A percentile compares a stretch with the other conserved stretches of the same genome.
Evolutionary conservation across 2,329 filamentous ascomycete genomes (phyloP).

Genomic region (Alternaria tenuissima): DNA sequence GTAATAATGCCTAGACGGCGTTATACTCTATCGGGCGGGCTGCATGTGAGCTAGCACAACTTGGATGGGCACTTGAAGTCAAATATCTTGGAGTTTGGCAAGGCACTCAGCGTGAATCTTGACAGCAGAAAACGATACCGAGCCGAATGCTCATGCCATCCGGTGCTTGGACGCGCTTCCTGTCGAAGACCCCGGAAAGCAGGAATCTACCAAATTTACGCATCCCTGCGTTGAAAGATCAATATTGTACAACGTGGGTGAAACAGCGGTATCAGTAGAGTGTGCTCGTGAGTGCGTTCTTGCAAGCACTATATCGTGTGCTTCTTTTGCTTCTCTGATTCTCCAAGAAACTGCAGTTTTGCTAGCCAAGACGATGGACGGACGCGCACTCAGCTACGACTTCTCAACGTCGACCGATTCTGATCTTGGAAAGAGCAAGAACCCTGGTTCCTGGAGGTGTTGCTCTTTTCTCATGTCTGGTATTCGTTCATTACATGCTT

Average conservation of each 20-base stretch:
- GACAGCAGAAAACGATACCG: background rate
- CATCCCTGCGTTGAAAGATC: background rate
- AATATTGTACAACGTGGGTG: background rate
- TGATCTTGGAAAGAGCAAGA: background rate
- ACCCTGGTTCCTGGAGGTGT: background rate
- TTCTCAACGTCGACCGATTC: background rate
- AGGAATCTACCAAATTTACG: background rate
- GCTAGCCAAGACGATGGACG: background rate
- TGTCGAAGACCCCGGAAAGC: background rate
- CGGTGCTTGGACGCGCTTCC: background rate
- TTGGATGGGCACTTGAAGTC: background rate
- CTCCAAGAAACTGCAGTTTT: background rate
- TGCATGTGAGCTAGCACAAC: background rate
- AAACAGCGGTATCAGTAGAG: background rate
- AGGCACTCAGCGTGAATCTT: background rate
- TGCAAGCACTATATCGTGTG: background rate
- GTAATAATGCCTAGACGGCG: constrained; percentile 9
- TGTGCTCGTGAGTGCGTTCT: no score
- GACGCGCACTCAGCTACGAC: background rate
- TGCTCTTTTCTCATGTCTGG: background rate
- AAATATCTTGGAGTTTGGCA: background rate
- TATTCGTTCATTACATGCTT: background rate
- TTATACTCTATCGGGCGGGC: constrained; percentile 16
- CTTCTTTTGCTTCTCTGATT: background rate
- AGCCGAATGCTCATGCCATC: background rate